Evolutionary conservation across 352 stramenopile genomes (phyloP), one percentile per base, ranked within the genome.

Genomic region (Globisporangium polare): DNA sequence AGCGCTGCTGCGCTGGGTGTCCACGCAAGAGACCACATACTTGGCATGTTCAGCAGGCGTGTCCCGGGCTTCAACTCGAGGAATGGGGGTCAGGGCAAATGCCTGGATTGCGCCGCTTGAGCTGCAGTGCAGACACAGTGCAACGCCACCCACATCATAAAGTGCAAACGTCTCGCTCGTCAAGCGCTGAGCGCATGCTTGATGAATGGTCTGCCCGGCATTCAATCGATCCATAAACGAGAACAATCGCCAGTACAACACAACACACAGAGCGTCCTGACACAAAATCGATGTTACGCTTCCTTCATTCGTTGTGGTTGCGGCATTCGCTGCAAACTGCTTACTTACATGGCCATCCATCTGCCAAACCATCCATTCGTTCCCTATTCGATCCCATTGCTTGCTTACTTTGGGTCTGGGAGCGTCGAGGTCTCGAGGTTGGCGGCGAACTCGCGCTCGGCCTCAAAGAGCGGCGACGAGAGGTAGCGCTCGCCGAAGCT

Each of bases 401-500:
- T 39, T 6, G 27, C 29, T 59, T 58, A 63, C 46, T 63, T 68
- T 26, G 62, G 50, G 54, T 70, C 58, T 51, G 50, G 52, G 17
- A 89, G 63, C 46, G 73, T 62, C 68, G 68, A 73, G n/a, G 84
- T 91, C 37, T 69, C 66, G 53, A 94, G 68, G 46, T 83, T 74
- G 20, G 77, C 77, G 35, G 86, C 83, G 63, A 73, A 87, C 66
- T 92, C 81, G 42, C 86, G 83, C 67, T 94, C 86, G 55, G 77
- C 71, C 46, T 93, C 86, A 58, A 94, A 94, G 20, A 94, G 71
- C 26, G 80, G 68, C 43, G 86, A 91, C 47, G 81, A 92, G 67
- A 95, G 62, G 68, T 93, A 95, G 27, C 86, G 83, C 72, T 97
- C 92, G 52, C 92, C 91, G 69, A 96, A 97, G 60, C 81, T 95